These are phyloP conservation scores for Arabidopsis suecica DNA, from an alignment of 345 rosid genomes.

Conservation along the genomic window DNA sequence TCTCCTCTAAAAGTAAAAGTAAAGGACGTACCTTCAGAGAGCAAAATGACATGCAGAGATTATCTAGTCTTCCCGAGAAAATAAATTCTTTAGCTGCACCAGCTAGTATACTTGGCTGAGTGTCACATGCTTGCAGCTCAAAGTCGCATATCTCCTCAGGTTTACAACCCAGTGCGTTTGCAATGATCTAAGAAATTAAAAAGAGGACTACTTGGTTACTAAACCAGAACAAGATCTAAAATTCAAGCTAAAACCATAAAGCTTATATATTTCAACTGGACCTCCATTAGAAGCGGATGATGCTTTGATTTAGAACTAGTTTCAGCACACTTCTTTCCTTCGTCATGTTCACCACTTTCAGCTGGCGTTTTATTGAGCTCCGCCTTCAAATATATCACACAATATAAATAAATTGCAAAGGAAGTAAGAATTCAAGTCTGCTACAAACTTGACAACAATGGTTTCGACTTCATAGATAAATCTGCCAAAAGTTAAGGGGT, in stretches of 20 bases:
- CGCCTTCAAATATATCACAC: constrained; percentile 53
- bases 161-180: constrained; percentile 63
- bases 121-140: constrained; percentile 97
- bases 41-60: constrained; percentile 97
- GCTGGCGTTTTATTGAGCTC: constrained; percentile 66
- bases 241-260: constrained; percentile 6
- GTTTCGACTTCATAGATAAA: neutral
- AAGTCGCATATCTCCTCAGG: constrained; percentile 84
- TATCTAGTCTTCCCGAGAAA: constrained; percentile 96
- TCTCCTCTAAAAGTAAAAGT: neutral
- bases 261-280: constrained; percentile 31
- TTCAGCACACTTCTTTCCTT: constrained; percentile 46
- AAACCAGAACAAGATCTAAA: constrained; percentile 8
- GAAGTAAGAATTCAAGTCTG: neutral
- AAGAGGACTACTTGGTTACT: constrained; percentile 22
- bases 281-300: constrained; percentile 78
- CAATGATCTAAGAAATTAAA: constrained; percentile 60
- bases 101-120: constrained; percentile 84
- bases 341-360: constrained; percentile 46
- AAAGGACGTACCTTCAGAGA: constrained; percentile 68
- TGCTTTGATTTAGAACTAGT: constrained; percentile 55
- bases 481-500: constrained; percentile 8
- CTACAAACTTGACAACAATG: neutral
- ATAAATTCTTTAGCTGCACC: constrained; percentile 91
- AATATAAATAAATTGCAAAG: neutral